phyloP scores from a whole-genome alignment of 2,329 filamentous ascomycete species.

The Bertia moriformis region DNA sequence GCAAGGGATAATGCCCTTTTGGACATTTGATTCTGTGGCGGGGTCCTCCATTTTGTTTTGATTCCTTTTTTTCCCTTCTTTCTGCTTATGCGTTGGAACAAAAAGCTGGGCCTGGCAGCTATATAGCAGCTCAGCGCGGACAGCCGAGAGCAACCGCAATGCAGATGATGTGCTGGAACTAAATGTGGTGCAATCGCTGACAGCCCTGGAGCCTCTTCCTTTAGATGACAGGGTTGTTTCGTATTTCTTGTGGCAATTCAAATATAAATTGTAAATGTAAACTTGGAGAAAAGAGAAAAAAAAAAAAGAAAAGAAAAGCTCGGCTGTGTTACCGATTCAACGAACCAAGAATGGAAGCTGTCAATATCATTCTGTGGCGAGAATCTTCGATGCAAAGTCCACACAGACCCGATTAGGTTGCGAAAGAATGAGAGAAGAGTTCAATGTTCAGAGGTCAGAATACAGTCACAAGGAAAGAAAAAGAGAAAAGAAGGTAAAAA shows the following conservation, averaged over 20 bases:
- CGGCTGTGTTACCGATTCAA: neutral
- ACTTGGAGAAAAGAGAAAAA: neutral
- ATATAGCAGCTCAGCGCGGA: no score
- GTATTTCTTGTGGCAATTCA: no score
- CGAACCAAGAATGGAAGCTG: no score
- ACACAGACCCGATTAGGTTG: no score
- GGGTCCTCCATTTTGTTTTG: neutral
- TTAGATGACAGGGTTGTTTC: no score
- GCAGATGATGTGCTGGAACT: slow-evolving; percentile 9
- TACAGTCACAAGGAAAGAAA: neutral
- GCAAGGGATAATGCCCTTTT: slow-evolving; percentile 5
- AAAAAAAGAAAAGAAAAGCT: neutral
- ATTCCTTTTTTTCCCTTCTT: neutral
- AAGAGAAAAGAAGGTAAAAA: neutral
- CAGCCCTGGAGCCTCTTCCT: no score
- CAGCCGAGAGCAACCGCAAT: no score
- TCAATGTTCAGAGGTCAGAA: neutral
- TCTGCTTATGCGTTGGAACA: neutral
- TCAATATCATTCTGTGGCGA: no score
- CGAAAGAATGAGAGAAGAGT: neutral
- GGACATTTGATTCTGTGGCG: neutral
- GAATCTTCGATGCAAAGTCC: no score
- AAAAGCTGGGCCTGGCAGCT: no score
- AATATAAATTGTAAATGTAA: neutral
- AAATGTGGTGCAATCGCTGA: slow-evolving; percentile 1